These are phyloP conservation scores for Volutella citrinella DNA, from an alignment of 2,329 filamentous ascomycete genomes.

Conservation along the genomic window DNA sequence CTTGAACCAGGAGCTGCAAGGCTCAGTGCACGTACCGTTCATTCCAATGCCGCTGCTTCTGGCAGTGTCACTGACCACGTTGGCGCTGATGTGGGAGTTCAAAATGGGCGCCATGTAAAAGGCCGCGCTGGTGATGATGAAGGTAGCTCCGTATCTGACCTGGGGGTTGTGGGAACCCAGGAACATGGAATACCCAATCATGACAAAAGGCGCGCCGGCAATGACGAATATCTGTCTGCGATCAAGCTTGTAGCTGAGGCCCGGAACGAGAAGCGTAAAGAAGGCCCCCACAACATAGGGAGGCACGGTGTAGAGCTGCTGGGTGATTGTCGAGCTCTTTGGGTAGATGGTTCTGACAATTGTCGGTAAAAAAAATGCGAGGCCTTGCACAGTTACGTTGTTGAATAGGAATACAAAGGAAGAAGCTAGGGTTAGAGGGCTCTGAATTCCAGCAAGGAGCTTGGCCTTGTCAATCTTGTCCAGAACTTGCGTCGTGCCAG, in stretches of 20 bases:
- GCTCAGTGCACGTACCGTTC: too few relatives aligned
- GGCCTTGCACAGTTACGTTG: conserved; percentile 64
- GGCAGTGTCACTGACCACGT: conserved; percentile 58
- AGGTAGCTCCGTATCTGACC: conserved; percentile 60
- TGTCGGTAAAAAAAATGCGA: conserved; percentile 63
- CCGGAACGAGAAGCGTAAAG: conserved; percentile 53
- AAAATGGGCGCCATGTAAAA: conserved; percentile 58
- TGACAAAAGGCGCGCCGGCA: conserved; percentile 50
- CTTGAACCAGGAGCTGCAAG: too few relatives aligned
- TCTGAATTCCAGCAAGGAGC: conserved; percentile 52
- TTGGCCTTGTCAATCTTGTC: conserved; percentile 58
- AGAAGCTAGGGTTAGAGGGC: conserved; percentile 51
- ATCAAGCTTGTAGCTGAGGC: conserved; percentile 52
- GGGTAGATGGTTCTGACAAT: conserved; percentile 64
- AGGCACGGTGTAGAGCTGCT: conserved; percentile 61
- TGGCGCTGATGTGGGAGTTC: conserved; percentile 58
- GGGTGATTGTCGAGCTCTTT: conserved; percentile 46
- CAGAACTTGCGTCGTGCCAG: conserved; percentile 55
- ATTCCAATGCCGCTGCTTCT: conserved; percentile 12
- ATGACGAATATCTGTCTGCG: conserved; percentile 56
- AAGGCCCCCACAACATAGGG: conserved; percentile 60
- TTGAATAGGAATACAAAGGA: conserved; percentile 57
- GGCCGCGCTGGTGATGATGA: conserved; percentile 56
- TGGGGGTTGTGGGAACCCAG: conserved; percentile 43
- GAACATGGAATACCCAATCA: conserved; percentile 64